phyloP scores from a whole-genome alignment of 768 basidiomycete genomes.

The Phanerochaete sordida region DNA sequence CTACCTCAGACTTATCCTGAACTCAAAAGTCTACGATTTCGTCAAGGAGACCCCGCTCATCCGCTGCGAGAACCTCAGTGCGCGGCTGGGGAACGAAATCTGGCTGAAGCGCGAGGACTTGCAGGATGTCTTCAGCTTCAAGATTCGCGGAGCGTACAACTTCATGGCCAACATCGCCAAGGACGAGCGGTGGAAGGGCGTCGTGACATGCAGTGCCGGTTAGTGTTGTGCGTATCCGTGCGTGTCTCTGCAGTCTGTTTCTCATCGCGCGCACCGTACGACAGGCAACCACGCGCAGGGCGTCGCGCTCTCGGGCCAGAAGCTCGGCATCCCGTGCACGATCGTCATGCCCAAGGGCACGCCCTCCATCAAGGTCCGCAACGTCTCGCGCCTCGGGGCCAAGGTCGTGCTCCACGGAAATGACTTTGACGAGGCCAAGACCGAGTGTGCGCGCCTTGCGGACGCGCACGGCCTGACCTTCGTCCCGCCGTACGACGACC shows the following conservation, averaged over 20 bases:
- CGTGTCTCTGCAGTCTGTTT: background rate
- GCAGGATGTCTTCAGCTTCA: slow-evolving; percentile 98
- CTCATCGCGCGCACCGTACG: background rate
- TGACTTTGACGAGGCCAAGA: slow-evolving; percentile 96
- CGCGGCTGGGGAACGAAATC: slow-evolving; percentile 87
- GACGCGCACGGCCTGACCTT: slow-evolving; percentile 73
- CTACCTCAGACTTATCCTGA: slow-evolving; percentile 84
- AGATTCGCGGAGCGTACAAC: slow-evolving; percentile 97
- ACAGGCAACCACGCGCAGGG: slow-evolving; percentile 98
- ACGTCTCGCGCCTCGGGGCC: slow-evolving; percentile 91
- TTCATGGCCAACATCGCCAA: slow-evolving; percentile 89
- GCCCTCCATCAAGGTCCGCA: slow-evolving; percentile 93
- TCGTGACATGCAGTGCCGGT: slow-evolving; percentile 98
- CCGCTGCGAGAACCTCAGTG: slow-evolving; percentile 79
- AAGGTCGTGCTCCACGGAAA: slow-evolving; percentile 89
- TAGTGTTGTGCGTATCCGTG: slow-evolving; percentile 49
- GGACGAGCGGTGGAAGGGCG: slow-evolving; percentile 95
- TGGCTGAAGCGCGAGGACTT: slow-evolving; percentile 97
- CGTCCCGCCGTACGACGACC: slow-evolving; percentile 97
- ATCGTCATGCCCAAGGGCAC: slow-evolving; percentile 98
- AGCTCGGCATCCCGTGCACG: slow-evolving; percentile 90
- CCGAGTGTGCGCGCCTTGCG: slow-evolving; percentile 87
- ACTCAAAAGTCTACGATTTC: slow-evolving; percentile 88
- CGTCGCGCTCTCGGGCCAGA: slow-evolving; percentile 90
- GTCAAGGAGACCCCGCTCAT: slow-evolving; percentile 89